A percentile compares a stretch with the other conserved stretches of the same genome.
These are phyloP conservation scores for Infundibulicybe gibba DNA, from an alignment of 768 basidiomycete species.

Conservation along the genomic window DNA sequence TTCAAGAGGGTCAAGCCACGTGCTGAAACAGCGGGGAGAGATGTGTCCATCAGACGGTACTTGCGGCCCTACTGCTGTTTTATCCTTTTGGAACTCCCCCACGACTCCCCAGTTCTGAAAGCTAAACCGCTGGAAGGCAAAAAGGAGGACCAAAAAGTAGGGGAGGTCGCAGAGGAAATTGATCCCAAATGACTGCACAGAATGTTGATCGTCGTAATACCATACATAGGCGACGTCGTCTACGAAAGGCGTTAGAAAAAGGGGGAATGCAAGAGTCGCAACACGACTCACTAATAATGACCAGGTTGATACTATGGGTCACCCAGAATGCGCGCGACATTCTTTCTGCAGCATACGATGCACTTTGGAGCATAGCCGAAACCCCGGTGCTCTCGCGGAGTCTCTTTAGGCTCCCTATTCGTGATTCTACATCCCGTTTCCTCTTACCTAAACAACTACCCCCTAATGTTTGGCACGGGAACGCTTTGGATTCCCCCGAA, in stretches of 20 bases:
- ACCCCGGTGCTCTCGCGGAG: no score
- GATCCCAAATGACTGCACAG: conserved; percentile 18
- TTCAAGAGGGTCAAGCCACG: background rate
- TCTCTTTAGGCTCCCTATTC: no score
- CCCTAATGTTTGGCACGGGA: no score
- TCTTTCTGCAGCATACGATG: conserved; percentile 2
- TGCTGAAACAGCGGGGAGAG: background rate
- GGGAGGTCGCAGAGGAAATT: conserved; percentile 19
- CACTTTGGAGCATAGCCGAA: background rate
- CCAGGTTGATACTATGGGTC: background rate
- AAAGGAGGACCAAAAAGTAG: conserved; percentile 18
- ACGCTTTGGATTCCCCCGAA: no score
- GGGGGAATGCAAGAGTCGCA: background rate
- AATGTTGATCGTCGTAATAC: conserved; percentile 20
- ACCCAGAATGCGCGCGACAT: conserved; percentile 1
- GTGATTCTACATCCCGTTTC: no score
- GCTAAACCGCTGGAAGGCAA: conserved; percentile 18
- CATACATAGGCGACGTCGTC: conserved; percentile 18
- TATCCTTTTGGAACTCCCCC: background rate
- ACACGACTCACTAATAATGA: conserved; percentile 3
- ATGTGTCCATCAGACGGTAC: background rate
- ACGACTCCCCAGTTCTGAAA: conserved; percentile 18
- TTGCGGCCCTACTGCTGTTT: background rate
- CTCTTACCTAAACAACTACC: no score
- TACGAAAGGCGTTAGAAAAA: background rate